phyloP scores from a whole-genome alignment of 805 yeast genomes.

The Yamadazyma phyllophila region DNA sequence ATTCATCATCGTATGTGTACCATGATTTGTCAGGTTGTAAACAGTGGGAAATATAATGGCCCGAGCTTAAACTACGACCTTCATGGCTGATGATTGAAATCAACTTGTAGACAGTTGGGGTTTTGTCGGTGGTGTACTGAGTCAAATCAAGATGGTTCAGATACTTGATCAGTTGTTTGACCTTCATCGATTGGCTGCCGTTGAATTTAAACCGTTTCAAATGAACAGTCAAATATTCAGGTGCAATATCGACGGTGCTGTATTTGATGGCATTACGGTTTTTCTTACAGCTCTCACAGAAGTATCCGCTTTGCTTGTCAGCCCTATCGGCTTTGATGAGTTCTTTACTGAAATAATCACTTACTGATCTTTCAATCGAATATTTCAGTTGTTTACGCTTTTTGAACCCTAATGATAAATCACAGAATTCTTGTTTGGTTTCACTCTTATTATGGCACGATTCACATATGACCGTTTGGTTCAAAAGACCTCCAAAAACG shows the following conservation, averaged over 20 bases:
- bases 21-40: conserved; percentile 89
- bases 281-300: conserved; percentile 81
- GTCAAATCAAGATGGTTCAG: conserved; percentile 75
- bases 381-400: conserved; percentile 45
- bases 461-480: conserved; percentile 82
- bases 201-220: conserved; percentile 88
- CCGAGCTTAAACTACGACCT: conserved; percentile 88
- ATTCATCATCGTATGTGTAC: conserved; percentile 94
- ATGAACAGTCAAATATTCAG: conserved; percentile 85
- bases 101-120: conserved; percentile 60
- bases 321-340: conserved; percentile 62
- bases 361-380: conserved; percentile 70
- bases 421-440: conserved; percentile 92
- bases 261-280: conserved; percentile 76
- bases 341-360: conserved; percentile 83
- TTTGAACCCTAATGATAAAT: conserved; percentile 76
- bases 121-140: conserved; percentile 40
- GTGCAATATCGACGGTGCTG: conserved; percentile 73
- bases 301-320: conserved; percentile 77
- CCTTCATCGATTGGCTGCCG: conserved; percentile 71
- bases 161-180: conserved; percentile 82
- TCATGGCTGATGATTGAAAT: conserved; percentile 88
- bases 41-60: conserved; percentile 90
- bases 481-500: conserved; percentile 87
- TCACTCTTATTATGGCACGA: conserved; percentile 78